Percentiles rank a stretch among this genome's conserved stretches.
Evolutionary conservation across 306 rosid genomes (phyloP).

Genomic region (Myrica gale): DNA sequence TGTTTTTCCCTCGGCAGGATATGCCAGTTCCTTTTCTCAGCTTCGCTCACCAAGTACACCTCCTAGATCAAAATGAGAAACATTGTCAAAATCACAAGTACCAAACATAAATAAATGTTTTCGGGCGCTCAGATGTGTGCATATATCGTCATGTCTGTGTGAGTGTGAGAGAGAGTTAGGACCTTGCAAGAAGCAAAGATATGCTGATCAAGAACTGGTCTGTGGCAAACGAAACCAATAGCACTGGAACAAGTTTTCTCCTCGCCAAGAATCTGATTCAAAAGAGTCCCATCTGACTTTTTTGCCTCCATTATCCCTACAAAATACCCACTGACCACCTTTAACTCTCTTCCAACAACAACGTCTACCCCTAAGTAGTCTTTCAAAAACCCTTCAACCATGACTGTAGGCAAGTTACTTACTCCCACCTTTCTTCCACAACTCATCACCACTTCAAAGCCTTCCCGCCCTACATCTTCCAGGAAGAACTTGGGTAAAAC

Average conservation of each 20-base stretch:
- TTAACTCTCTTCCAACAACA: slow-evolving; percentile 58
- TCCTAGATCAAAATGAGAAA: slow-evolving; percentile 29
- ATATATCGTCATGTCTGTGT: no score
- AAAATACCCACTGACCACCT: slow-evolving; percentile 50
- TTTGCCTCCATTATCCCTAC: slow-evolving; percentile 52
- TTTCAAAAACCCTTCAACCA: slow-evolving; percentile 62
- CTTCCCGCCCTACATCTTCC: slow-evolving; percentile 58
- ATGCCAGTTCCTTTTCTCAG: slow-evolving; percentile 55
- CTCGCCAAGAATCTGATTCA: slow-evolving; percentile 23
- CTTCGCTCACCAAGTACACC: slow-evolving; percentile 42
- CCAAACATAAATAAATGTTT: not conserved
- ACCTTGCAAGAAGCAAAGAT: slow-evolving; percentile 53
- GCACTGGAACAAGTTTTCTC: not conserved
- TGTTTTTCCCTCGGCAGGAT: slow-evolving; percentile 51
- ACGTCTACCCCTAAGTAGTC: slow-evolving; percentile 55
- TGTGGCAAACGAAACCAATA: slow-evolving; percentile 37
- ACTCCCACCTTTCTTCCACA: slow-evolving; percentile 46
- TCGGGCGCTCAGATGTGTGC: no score
- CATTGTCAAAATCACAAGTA: not conserved
- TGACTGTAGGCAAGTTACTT: slow-evolving; percentile 55
- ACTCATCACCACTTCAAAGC: slow-evolving; percentile 50
- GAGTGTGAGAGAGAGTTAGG: not conserved
- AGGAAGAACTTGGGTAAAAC: slow-evolving; percentile 68
- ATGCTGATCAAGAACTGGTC: slow-evolving; percentile 34
- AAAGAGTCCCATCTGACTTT: not conserved